Conservation (phyloP, 108 stramenopile genomes). For the Tribonema minus region DNA sequence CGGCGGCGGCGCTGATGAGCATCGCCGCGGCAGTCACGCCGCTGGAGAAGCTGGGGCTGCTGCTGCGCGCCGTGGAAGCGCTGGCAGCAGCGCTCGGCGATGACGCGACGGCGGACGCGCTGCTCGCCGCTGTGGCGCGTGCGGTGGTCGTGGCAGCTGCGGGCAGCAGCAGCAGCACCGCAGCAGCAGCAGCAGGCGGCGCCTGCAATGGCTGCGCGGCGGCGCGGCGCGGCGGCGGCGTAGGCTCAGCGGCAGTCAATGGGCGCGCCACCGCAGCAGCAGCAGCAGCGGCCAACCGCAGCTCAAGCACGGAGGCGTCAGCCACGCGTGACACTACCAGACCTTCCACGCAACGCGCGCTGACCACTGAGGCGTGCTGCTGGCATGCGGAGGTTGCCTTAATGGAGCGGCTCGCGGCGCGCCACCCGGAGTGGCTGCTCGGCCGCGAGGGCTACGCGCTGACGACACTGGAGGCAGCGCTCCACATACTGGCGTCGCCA, state of each 20-base stretch:
- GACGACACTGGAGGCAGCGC: conserved; percentile 18
- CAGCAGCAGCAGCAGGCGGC: too few relatives aligned
- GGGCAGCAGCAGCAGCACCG: neutral
- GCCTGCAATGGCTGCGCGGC: neutral
- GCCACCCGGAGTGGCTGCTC: conserved; percentile 24
- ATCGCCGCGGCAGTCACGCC: neutral
- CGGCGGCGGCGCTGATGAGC: too few relatives aligned
- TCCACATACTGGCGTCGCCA: conserved; percentile 12
- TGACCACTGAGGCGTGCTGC: too few relatives aligned
- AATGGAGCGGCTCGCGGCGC: conserved; percentile 22
- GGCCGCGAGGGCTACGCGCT: conserved; percentile 31
- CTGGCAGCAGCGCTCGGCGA: neutral
- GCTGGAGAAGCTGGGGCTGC: neutral
- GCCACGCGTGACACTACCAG: neutral
- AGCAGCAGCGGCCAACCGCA: neutral
- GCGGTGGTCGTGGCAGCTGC: neutral
- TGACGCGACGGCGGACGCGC: neutral
- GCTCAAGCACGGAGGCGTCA: neutral
- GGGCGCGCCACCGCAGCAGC: neutral
- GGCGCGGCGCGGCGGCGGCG: neutral
- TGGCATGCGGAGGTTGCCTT: conserved; percentile 32
- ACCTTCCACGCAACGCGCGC: neutral
- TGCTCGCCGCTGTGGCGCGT: neutral
- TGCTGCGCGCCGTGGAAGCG: neutral
- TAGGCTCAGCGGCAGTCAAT: neutral